Base-by-base conservation (phyloP, 306 rosid genomes). In the Geum urbanum region DNA sequence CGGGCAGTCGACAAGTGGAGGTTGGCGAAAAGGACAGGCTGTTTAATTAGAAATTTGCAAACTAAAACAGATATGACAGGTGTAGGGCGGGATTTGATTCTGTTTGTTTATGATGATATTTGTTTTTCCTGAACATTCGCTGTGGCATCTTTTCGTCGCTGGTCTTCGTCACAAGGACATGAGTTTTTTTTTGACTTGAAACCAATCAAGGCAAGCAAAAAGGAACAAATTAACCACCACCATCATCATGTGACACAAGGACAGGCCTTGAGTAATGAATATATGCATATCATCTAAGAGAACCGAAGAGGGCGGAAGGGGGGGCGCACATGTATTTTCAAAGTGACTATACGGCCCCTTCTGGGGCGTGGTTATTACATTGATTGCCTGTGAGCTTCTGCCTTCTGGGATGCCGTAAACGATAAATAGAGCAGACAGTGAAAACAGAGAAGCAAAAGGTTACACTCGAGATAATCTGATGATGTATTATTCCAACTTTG, bases 101-200 rank as follows among this genome's bases (percentile, higher is more conserved):
- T 27, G 46, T 27, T 39, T 39, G 15, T 22, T 79, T 15, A 14
- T 35, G 75, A 46, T 73, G n/a, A 32, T 67, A 8, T 47, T 50
- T 4, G 2, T 54, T 32, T 8, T 14, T 75, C 77, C 19, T 47
- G 80, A 72, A 72, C 84, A 69, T 80, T 76, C 84, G 35, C 27
- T 63, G 14, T 11, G 65, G 66, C 18, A 19, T 43, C 53, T 43
- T 27, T 4, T 24, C 49, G 44, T 35, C 9, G 5, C 3, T 43
- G 9, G 41, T 57, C 63, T 57, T 57, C 41, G 44, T 13, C 11
- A 20, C 64, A 6, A 58, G 44, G 44, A 37, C 14, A 40, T 39
- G 18, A 14, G 35, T 62, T n/a, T n/a, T n/a, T n/a, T n/a, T n/a
- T n/a, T n/a, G n/a, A n/a, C n/a, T n/a, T n/a, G n/a, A n/a, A n/a